phyloP scores from a whole-genome alignment of 208 protist species.

The Wallacemonas collosoma region DNA sequence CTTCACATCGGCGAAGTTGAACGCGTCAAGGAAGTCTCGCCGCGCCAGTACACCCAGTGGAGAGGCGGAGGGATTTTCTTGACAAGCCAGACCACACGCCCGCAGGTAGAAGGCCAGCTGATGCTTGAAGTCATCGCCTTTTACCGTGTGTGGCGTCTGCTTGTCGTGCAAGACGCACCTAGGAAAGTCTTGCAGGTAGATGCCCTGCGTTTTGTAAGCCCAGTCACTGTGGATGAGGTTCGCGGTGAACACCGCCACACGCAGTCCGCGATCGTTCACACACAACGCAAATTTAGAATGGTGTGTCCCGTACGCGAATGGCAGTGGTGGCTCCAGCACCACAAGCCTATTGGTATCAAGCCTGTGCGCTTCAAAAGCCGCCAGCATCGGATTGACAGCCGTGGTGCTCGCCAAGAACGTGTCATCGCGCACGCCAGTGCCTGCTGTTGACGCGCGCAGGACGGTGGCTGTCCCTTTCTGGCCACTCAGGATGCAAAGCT shows the following conservation, averaged over 20 bases:
- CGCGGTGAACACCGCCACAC: constrained; percentile 70
- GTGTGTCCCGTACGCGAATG: constrained; percentile 79
- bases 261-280: constrained; percentile 56
- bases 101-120: constrained; percentile 46
- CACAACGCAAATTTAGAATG: constrained; percentile 79
- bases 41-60: constrained; percentile 33
- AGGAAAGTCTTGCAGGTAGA: constrained; percentile 88
- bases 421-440: too few relatives aligned
- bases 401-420: too few relatives aligned
- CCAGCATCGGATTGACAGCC: constrained; percentile 25
- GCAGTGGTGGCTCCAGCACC: constrained; percentile 65
- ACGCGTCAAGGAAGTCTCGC: constrained; percentile 42
- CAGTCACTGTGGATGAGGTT: constrained; percentile 81
- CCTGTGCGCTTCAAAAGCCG: not conserved
- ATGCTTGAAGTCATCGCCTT: constrained; percentile 37
- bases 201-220: constrained; percentile 67
- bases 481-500: constrained; percentile 61
- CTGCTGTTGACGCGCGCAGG: not conserved
- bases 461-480: constrained; percentile 47
- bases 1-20: constrained; percentile 57
- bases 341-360: constrained; percentile 32
- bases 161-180: not conserved
- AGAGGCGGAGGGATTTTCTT: not conserved
- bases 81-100: constrained; percentile 22
- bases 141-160: not conserved